Evolutionary conservation across 176 grass and related monocot species (phyloP), one percentile per base, ranked within the genome.

Genomic region (Phragmites australis): DNA sequence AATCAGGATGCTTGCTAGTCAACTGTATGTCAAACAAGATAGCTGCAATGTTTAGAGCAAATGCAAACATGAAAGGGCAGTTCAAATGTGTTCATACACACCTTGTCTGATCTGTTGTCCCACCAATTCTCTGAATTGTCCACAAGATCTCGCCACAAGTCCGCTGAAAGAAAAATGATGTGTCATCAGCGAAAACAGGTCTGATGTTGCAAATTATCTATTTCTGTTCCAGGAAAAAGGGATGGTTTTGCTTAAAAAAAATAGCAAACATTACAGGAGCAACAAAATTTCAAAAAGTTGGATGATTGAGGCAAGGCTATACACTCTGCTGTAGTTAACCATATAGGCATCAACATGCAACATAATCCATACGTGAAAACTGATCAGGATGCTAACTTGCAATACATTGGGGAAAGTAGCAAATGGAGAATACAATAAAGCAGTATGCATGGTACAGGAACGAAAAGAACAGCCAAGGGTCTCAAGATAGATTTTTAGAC

Each of bases 31-130:
- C 30, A 71, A 82, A 75, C 44, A 0, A 58, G 34, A 71, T 0
- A 64, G 12, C 3, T 75, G 41, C 27, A 81, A 77, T 52, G 15
- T 34, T 86, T 54, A 80, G 66, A 21, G 41, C 63, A 74, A 47
- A 84, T 30, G 2, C 34, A 4, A 69, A 21, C 51, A 68, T 3
- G 11, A 54, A 50, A 32, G 13, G 70, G 12, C 26, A 53, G 37
- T 81, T 18, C 17, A 53, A 72, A 75, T n/a, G 25, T 44, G 42
- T 63, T 27, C 15, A 83, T 66, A 57, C 47, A 25, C 58, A 83
- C 90, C 88, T 93, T 99, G 0, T 79, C 80, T 54, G 72, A 59
- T 67, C 96, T 34, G 60, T 95, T 93, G 82, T 99, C 96, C 92
- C 88, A 95, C 92, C 96, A 99, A 41, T 85, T 76, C 19, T 55